Percentiles rank a stretch among this genome's conserved stretches.
phyloP scores from a whole-genome alignment of 805 yeast species.

The Wickerhamiella vanderwaltii region DNA sequence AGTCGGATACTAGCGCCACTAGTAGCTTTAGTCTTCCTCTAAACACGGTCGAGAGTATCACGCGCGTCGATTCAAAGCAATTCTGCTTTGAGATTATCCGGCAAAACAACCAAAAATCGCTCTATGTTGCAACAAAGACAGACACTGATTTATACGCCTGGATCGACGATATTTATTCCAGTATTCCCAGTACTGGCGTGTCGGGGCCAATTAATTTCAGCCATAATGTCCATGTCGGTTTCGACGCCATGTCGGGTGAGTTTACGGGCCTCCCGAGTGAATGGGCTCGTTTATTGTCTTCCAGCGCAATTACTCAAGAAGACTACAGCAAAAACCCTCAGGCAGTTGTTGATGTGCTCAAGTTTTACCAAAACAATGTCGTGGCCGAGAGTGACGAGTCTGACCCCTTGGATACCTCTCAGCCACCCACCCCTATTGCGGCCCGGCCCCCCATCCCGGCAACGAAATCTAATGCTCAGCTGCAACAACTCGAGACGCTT shows the following conservation, averaged over 20 bases:
- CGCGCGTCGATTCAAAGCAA: slow-evolving; percentile 59
- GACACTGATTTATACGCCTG: slow-evolving; percentile 75
- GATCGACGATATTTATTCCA: slow-evolving; percentile 66
- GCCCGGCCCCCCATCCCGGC: slow-evolving; percentile 13
- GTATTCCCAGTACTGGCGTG: slow-evolving; percentile 39
- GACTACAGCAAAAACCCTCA: slow-evolving; percentile 89
- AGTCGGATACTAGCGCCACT: slow-evolving; percentile 37
- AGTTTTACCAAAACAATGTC: slow-evolving; percentile 42
- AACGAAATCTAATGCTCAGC: slow-evolving; percentile 7
- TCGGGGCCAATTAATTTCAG: slow-evolving; percentile 91
- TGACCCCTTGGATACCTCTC: background rate
- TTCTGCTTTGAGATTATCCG: slow-evolving; percentile 66
- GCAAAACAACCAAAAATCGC: slow-evolving; percentile 38
- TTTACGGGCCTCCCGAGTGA: slow-evolving; percentile 87
- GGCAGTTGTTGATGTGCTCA: slow-evolving; percentile 84
- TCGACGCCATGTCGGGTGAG: slow-evolving; percentile 70
- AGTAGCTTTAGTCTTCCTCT: slow-evolving; percentile 36
- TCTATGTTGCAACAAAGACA: slow-evolving; percentile 62
- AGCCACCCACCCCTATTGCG: background rate
- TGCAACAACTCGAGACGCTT: slow-evolving; percentile 6
- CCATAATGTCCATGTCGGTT: slow-evolving; percentile 91
- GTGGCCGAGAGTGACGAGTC: slow-evolving; percentile 16
- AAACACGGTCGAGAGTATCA: slow-evolving; percentile 48
- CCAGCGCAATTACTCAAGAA: slow-evolving; percentile 75
- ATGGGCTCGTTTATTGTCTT: slow-evolving; percentile 74